These are phyloP conservation scores for Brasenia schreberi DNA, from an alignment of 164 flowering plant genomes.

Conservation along the genomic window DNA sequence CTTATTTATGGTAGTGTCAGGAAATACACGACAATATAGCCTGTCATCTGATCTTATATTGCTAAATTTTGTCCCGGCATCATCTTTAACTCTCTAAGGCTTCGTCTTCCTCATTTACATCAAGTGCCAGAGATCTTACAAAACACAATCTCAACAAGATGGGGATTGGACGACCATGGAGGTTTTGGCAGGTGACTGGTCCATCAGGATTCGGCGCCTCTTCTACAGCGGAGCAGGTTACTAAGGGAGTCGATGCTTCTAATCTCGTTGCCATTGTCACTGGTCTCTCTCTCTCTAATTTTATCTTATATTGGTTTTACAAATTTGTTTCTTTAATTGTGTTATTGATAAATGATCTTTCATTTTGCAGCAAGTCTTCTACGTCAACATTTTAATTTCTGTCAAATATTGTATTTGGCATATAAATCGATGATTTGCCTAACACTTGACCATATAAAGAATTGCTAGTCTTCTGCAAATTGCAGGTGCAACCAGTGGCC, in stretches of 20 bases:
- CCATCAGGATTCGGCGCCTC: constrained; percentile 12
- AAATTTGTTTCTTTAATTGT: no score
- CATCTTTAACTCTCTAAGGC: no score
- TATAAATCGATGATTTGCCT: background rate
- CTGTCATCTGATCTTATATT: no score
- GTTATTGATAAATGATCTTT: no score
- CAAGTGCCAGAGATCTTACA: no score
- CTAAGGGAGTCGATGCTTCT: constrained; percentile 18
- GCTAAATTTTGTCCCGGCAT: no score
- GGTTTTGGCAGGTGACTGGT: constrained; percentile 6
- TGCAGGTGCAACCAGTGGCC: constrained; percentile 15
- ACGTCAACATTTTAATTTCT: background rate
- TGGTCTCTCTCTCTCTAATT: constrained; percentile 8
- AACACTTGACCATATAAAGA: background rate
- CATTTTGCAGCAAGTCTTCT: background rate
- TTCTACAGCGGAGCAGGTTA: constrained; percentile 21
- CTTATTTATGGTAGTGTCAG: no score
- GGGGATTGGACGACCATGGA: constrained; percentile 7
- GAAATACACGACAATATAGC: no score
- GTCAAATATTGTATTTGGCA: background rate
- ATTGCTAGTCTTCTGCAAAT: background rate
- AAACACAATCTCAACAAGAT: no score
- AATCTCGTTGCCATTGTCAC: constrained; percentile 21
- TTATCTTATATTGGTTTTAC: no score
- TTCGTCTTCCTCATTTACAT: no score